These are phyloP conservation scores for Penicillium salamii DNA, from an alignment of 495 filamentous ascomycete species.

Conservation along the genomic window DNA sequence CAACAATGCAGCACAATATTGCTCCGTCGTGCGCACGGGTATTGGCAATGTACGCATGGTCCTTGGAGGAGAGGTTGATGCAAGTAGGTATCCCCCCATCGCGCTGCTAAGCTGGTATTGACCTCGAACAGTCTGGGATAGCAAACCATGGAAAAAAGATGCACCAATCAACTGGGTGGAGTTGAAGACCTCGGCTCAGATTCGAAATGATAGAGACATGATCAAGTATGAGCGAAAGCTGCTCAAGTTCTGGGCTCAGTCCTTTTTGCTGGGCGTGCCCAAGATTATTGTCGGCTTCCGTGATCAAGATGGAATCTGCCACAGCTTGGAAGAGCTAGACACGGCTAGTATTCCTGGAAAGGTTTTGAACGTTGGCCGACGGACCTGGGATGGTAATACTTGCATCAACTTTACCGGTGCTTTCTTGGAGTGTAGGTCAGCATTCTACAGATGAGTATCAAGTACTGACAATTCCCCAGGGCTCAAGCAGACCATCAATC, in stretches of 20 bases:
- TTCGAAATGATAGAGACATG: conserved; percentile 59
- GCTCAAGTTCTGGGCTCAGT: conserved; percentile 94
- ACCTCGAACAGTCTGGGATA: conserved; percentile 71
- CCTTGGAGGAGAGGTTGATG: conserved; percentile 95
- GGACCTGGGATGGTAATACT: conserved; percentile 80
- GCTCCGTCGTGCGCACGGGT: conserved; percentile 84
- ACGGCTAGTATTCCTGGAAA: conserved; percentile 71
- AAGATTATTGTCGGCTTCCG: conserved; percentile 91
- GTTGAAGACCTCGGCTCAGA: conserved; percentile 82
- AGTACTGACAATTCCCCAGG: conserved; percentile 35
- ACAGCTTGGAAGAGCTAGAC: conserved; percentile 69
- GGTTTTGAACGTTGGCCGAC: conserved; percentile 61
- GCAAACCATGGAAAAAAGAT: conserved; percentile 62
- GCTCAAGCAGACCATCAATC: conserved; percentile 62
- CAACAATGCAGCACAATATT: conserved; percentile 89
- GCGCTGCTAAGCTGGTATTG: not conserved
- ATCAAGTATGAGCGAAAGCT: conserved; percentile 83
- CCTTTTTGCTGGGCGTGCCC: conserved; percentile 87
- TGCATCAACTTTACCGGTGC: conserved; percentile 83
- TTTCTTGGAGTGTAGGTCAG: conserved; percentile 68
- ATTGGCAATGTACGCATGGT: conserved; percentile 70
- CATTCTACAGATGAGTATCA: conserved; percentile 1
- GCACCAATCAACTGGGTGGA: conserved; percentile 87
- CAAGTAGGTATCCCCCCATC: conserved; percentile 49
- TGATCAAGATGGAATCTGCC: conserved; percentile 66